Evolutionary conservation across 139 green algal species (phyloP).

Genomic region (Coccomyxa sp.): DNA sequence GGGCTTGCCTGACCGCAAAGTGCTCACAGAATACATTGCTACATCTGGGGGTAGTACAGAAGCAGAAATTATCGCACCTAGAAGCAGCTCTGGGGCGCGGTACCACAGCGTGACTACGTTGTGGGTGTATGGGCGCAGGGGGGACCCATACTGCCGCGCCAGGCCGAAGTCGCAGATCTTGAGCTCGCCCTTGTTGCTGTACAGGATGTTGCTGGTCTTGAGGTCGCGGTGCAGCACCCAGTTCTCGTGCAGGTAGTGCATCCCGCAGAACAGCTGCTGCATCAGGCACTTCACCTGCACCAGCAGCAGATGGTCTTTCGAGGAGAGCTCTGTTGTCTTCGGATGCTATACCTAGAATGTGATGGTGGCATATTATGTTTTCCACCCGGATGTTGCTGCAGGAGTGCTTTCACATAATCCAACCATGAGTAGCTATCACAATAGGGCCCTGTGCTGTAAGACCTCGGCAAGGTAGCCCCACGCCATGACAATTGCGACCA

Average conservation of each 20-base stretch:
- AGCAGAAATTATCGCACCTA: slow-evolving; percentile 46
- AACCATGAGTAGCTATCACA: too few species aligned
- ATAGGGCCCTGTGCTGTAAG: too few species aligned
- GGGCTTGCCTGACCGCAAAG: neutral
- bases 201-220: slow-evolving; percentile 98
- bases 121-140: slow-evolving; percentile 62
- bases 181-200: slow-evolving; percentile 88
- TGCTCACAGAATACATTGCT: neutral
- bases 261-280: slow-evolving; percentile 81
- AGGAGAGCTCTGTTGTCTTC: too few species aligned
- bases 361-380: too few species aligned
- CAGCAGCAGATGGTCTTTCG: neutral
- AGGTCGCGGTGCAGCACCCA: slow-evolving; percentile 89
- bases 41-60: slow-evolving; percentile 28
- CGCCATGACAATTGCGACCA: too few species aligned
- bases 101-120: slow-evolving; percentile 88
- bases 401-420: too few species aligned
- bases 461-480: too few species aligned
- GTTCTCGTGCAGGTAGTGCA: slow-evolving; percentile 89
- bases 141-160: slow-evolving; percentile 71
- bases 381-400: too few species aligned
- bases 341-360: too few species aligned
- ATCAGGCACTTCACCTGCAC: slow-evolving; percentile 58
- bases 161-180: slow-evolving; percentile 99
- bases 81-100: slow-evolving; percentile 81